Conservation (phyloP, 768 basidiomycete genomes). For the Boletus huronensis region DNA sequence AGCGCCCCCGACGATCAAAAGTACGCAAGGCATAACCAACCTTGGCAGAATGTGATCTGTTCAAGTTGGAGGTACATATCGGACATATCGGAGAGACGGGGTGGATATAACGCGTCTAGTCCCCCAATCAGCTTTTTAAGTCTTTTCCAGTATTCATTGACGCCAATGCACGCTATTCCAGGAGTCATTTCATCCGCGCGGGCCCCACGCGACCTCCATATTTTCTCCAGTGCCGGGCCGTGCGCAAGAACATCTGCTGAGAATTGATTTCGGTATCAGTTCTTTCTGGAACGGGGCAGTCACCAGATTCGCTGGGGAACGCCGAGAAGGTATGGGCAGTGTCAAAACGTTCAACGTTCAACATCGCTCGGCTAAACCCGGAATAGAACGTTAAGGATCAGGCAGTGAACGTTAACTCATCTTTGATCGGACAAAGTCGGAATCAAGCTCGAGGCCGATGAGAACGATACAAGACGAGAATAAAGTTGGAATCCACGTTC, state of each 20-base stretch:
- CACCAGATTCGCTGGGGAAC: neutral
- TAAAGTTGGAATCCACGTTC: neutral
- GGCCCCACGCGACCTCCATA: neutral
- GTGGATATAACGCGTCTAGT: neutral
- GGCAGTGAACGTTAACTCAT: neutral
- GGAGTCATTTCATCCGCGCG: neutral
- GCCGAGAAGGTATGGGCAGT: neutral
- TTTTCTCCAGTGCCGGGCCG: neutral
- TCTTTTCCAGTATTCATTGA: neutral
- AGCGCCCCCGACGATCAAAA: neutral
- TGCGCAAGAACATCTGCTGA: neutral
- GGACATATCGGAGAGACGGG: slow-evolving; percentile 2
- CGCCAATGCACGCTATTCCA: neutral
- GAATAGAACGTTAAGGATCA: neutral
- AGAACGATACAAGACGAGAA: neutral
- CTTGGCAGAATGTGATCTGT: slow-evolving; percentile 6
- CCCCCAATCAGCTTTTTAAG: neutral
- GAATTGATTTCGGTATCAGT: neutral
- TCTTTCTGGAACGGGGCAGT: neutral
- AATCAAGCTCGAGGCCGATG: neutral
- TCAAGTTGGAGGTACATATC: slow-evolving; percentile 1
- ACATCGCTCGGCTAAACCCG: neutral
- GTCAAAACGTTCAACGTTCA: neutral
- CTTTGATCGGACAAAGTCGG: neutral
- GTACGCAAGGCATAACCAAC: neutral